Evolutionary conservation across 257 asterid species (phyloP).

Genomic region (Verbascum thapsus): DNA sequence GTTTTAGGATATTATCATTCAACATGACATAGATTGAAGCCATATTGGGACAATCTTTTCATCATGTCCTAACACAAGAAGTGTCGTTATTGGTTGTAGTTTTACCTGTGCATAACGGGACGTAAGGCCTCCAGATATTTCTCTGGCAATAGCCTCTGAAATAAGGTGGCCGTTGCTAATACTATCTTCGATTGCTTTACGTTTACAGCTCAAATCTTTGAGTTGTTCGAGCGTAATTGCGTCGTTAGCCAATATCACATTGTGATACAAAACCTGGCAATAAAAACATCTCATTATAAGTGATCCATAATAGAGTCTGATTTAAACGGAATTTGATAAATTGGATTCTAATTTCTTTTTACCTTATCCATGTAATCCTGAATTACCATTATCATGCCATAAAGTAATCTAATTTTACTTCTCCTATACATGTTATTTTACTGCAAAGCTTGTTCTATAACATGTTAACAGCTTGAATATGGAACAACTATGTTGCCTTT

Average conservation of each 20-base stretch:
- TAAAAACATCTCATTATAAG: conserved; percentile 21
- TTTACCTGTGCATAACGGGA: conserved; percentile 59
- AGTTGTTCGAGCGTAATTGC: conserved; percentile 60
- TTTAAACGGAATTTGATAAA: neutral
- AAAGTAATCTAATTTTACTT: neutral
- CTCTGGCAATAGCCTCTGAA: conserved; percentile 70
- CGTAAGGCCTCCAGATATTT: conserved; percentile 76
- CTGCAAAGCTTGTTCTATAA: too few species aligned
- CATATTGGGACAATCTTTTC: too few species aligned
- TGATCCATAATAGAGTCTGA: neutral
- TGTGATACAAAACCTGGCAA: conserved; percentile 47
- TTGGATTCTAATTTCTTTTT: neutral
- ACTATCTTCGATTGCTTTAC: conserved; percentile 58
- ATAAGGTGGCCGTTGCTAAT: conserved; percentile 44
- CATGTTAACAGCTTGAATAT: too few species aligned
- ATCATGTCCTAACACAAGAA: too few species aligned
- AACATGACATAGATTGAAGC: too few species aligned
- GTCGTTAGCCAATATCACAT: conserved; percentile 42
- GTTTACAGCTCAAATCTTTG: conserved; percentile 65
- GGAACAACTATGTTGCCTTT: too few species aligned
- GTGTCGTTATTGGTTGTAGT: neutral
- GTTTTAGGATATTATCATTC: too few species aligned
- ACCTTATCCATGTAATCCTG: neutral
- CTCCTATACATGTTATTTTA: neutral
- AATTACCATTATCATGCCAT: neutral